A percentile compares a stretch with the other conserved stretches of the same genome.
Conservation (phyloP, 2,329 filamentous ascomycete genomes). For the Rhexocercosporidium sp. region DNA sequence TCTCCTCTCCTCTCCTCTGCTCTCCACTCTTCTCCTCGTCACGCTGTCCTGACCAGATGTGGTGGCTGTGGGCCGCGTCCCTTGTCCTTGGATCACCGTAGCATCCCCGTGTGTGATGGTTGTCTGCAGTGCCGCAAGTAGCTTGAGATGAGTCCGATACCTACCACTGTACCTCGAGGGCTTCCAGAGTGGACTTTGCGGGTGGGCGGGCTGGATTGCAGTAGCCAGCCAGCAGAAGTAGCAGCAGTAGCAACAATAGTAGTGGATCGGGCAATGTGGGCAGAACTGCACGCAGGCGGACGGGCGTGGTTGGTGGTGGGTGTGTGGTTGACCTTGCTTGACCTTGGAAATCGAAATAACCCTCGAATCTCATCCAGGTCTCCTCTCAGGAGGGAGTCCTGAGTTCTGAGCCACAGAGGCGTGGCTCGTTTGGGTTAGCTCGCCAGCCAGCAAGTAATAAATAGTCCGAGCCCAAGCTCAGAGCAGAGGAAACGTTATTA, state of each 20-base stretch:
- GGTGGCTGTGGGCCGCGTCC: slow-evolving; percentile 12
- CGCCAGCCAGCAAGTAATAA: background rate
- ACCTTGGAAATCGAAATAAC: background rate
- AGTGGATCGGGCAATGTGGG: background rate
- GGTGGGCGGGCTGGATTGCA: background rate
- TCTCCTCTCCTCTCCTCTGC: background rate
- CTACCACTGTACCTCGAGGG: background rate
- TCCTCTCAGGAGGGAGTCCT: background rate
- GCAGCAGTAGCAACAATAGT: background rate
- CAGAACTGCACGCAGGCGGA: background rate
- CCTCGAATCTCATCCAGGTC: background rate
- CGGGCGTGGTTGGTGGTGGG: no score
- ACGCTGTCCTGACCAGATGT: background rate
- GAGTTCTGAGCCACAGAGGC: no score
- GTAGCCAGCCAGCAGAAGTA: background rate
- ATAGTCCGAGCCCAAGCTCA: background rate
- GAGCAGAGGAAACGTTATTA: no score
- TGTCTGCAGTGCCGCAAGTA: background rate
- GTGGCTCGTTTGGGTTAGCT: background rate
- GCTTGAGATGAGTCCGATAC: slow-evolving; percentile 5
- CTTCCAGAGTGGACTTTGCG: background rate
- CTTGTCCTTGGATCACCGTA: slow-evolving; percentile 4
- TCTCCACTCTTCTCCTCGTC: background rate
- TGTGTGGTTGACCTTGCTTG: background rate
- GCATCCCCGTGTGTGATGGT: slow-evolving; percentile 10